These are phyloP conservation scores for Salicornia ramosissima DNA, from an alignment of 148 eudicot species.

Conservation along the genomic window DNA sequence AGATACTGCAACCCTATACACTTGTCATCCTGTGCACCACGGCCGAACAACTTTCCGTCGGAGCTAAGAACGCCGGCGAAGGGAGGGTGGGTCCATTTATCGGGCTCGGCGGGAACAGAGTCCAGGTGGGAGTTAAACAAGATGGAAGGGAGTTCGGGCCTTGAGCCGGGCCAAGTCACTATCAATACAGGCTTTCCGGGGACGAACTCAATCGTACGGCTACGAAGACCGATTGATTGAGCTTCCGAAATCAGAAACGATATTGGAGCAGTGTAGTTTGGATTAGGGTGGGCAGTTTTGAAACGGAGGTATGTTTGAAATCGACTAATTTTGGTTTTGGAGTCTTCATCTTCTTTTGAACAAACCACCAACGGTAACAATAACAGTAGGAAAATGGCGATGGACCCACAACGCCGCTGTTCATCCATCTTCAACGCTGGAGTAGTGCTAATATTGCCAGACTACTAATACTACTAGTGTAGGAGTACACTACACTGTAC, in stretches of 20 bases:
- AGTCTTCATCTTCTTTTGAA: neutral
- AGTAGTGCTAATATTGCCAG: no score
- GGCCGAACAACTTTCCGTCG: constrained; percentile 61
- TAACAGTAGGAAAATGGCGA: no score
- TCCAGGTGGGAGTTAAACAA: constrained; percentile 93
- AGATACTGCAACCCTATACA: constrained; percentile 72
- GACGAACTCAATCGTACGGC: constrained; percentile 36
- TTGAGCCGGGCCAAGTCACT: constrained; percentile 63
- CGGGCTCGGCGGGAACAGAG: constrained; percentile 83
- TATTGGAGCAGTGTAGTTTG: constrained; percentile 63
- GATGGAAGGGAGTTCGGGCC: constrained; percentile 67
- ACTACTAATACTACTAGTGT: no score
- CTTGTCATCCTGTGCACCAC: constrained; percentile 93
- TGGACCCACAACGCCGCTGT: no score
- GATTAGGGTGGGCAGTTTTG: constrained; percentile 82
- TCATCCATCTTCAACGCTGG: no score
- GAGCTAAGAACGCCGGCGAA: constrained; percentile 45
- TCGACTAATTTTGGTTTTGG: constrained; percentile 37
- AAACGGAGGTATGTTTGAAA: constrained; percentile 73
- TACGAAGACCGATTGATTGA: constrained; percentile 44
- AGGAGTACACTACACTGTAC: no score
- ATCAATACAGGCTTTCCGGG: constrained; percentile 65
- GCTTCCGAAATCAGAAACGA: constrained; percentile 49
- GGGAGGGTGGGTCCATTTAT: constrained; percentile 64
- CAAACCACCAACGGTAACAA: no score